Evolutionary conservation across 2,329 filamentous ascomycete species (phyloP).

Genomic region (Exutisphaerella laricina): DNA sequence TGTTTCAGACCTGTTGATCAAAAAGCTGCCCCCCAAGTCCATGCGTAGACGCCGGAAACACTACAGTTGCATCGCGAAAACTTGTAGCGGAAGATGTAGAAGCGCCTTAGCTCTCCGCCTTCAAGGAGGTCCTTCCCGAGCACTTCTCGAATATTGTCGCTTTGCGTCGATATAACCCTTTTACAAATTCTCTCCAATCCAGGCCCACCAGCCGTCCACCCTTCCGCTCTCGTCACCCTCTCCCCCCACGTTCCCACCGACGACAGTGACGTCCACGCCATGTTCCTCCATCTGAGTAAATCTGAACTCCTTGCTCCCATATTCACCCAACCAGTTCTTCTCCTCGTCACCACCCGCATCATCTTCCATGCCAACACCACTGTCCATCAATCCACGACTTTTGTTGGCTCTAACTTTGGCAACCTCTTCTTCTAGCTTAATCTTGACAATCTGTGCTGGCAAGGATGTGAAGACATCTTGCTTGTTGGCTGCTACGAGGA

Average conservation of each 20-base stretch:
- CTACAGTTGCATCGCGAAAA: no score
- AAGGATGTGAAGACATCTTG: conserved; percentile 90
- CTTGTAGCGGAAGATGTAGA: no score
- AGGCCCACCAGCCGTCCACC: conserved; percentile 80
- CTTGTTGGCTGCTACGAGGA: conserved; percentile 91
- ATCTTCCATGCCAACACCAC: conserved; percentile 64
- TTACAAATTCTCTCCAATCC: conserved; percentile 73
- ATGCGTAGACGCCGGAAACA: no score
- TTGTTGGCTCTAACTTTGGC: conserved; percentile 68
- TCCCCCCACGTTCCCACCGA: conserved; percentile 64
- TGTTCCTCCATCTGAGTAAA: conserved; percentile 82
- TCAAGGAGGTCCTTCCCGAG: no score
- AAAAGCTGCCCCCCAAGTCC: no score
- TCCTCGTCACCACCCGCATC: conserved; percentile 62
- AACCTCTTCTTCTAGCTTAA: conserved; percentile 73
- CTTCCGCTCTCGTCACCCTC: conserved; percentile 52
- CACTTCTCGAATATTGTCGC: neutral
- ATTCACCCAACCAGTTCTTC: conserved; percentile 71
- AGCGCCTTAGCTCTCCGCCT: no score
- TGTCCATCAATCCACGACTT: conserved; percentile 76
- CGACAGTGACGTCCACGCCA: conserved; percentile 68
- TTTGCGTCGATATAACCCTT: neutral
- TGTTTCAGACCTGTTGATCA: no score
- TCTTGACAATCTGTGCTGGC: conserved; percentile 68
- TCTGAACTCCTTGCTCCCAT: conserved; percentile 68